Percentiles rank a stretch among this genome's conserved stretches.
phyloP scores from a whole-genome alignment of 495 filamentous ascomycete genomes.

The Hyaloscypha bicolor region DNA sequence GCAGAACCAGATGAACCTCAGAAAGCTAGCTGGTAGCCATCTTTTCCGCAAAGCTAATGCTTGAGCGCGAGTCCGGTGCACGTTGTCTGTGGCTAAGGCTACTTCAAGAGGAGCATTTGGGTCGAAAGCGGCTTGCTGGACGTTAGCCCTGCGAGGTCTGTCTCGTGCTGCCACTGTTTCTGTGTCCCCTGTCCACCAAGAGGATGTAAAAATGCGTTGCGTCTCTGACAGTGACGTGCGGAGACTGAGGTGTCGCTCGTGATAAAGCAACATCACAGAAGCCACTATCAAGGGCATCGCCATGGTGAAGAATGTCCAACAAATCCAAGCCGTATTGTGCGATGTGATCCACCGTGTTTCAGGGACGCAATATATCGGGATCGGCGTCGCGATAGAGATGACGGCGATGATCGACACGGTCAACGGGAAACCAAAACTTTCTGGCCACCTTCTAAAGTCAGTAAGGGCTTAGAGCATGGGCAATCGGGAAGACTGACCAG shows the following conservation, averaged over 20 bases:
- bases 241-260: constrained; percentile 57
- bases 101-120: constrained; percentile 31
- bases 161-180: constrained; percentile 27
- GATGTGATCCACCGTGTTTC: constrained; percentile 48
- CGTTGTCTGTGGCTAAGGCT: constrained; percentile 23
- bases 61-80: constrained; percentile 3
- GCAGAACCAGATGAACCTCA: constrained; percentile 69
- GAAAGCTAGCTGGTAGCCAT: constrained; percentile 62
- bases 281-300: constrained; percentile 62
- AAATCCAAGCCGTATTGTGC: constrained; percentile 65
- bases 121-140: constrained; percentile 27
- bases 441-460: constrained; percentile 51
- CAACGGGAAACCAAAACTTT: constrained; percentile 57
- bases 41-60: constrained; percentile 33
- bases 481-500: constrained; percentile 40
- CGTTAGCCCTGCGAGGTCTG: constrained; percentile 34
- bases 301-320: constrained; percentile 67
- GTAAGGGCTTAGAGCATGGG: neutral
- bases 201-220: constrained; percentile 62
- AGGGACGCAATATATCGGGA: constrained; percentile 58
- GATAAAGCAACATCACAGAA: constrained; percentile 58
- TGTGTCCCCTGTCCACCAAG: constrained; percentile 55
- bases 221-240: constrained; percentile 60
- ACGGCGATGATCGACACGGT: constrained; percentile 58
- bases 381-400: constrained; percentile 53